These are phyloP conservation scores for Kwoniella sp. DNA, from an alignment of 768 basidiomycete species.

Conservation along the genomic window DNA sequence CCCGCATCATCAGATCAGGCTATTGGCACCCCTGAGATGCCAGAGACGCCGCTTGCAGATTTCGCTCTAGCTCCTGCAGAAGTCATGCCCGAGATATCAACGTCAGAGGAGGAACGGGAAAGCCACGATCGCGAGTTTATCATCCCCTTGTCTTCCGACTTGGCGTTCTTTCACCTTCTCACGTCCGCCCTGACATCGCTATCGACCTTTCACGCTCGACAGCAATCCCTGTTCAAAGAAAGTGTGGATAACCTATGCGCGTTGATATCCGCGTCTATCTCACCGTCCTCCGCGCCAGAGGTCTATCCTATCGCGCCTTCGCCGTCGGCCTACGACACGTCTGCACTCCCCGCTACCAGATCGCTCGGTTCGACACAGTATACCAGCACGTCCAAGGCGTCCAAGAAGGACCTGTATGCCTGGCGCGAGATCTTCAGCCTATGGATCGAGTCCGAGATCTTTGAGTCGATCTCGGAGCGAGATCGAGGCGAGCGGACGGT, in stretches of 20 bases:
- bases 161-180: conserved; percentile 73
- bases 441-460: conserved; percentile 79
- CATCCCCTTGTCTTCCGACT: conserved; percentile 74
- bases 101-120: conserved; percentile 50
- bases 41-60: neutral
- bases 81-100: conserved; percentile 1
- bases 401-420: conserved; percentile 64
- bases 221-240: conserved; percentile 56
- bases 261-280: conserved; percentile 46
- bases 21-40: neutral
- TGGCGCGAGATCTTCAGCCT: conserved; percentile 88
- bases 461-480: conserved; percentile 66
- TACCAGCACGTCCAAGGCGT: conserved; percentile 29
- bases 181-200: conserved; percentile 57
- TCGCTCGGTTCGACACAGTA: neutral
- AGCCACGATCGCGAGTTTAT: conserved; percentile 57
- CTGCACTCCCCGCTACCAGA: conserved; percentile 44
- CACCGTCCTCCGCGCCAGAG: conserved; percentile 13
- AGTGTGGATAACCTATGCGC: conserved; percentile 55
- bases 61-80: neutral
- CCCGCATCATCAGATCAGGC: too few species aligned
- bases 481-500: conserved; percentile 63
- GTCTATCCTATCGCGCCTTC: conserved; percentile 19
- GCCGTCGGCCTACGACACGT: conserved; percentile 5
- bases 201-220: conserved; percentile 54